These are phyloP conservation scores for Euphorbia pulcherrima DNA, from an alignment of 345 rosid species.

Conservation along the genomic window DNA sequence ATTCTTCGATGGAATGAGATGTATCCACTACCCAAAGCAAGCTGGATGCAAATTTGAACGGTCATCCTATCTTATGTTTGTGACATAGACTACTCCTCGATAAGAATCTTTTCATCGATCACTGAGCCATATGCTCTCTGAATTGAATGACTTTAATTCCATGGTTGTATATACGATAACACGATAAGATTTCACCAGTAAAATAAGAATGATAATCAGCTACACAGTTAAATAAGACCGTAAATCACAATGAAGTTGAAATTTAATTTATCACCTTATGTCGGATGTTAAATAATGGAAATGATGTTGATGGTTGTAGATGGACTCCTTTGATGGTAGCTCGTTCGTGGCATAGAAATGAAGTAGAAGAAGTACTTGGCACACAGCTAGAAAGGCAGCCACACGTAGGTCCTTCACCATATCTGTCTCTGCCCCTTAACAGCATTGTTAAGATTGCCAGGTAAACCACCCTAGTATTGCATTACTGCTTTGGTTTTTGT, in stretches of 20 bases:
- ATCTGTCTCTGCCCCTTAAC: conserved; percentile 82
- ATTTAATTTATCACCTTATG: background rate
- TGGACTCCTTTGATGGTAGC: conserved; percentile 96
- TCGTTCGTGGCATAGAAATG: conserved; percentile 78
- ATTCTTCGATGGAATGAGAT: background rate
- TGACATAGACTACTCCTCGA: background rate
- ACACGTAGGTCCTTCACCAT: conserved; percentile 55
- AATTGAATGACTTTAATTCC: background rate
- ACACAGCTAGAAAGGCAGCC: conserved; percentile 39
- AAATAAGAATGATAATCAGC: conserved; percentile 1
- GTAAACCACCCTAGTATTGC: too few relatives aligned
- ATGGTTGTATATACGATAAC: too few relatives aligned
- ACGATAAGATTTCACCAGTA: background rate
- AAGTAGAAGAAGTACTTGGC: conserved; percentile 69
- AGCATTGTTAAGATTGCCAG: conserved; percentile 89
- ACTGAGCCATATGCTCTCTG: background rate
- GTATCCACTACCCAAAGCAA: background rate
- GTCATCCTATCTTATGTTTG: background rate
- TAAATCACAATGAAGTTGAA: background rate
- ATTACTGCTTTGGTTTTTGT: too few relatives aligned
- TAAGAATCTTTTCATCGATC: background rate
- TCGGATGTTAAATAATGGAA: background rate
- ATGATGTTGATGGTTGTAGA: conserved; percentile 29
- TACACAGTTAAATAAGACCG: background rate
- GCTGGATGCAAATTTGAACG: background rate